Evolutionary conservation across 805 yeast species (phyloP).

Genomic region (Cyberlindnera samutprakarnensis): DNA sequence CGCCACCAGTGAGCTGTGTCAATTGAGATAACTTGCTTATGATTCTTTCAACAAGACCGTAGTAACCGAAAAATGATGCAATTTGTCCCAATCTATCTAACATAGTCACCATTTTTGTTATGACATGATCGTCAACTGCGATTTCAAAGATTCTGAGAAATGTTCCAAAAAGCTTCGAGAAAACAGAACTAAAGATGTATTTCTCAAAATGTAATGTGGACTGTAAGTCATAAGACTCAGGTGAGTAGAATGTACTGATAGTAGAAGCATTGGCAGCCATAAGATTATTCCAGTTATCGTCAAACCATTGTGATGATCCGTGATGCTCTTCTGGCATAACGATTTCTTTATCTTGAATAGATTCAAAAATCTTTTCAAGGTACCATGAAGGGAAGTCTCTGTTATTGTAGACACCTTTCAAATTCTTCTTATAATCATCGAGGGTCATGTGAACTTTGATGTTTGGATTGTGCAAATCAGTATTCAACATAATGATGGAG

Average conservation of each 20-base stretch:
- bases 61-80: slow-evolving; percentile 56
- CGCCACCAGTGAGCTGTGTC: slow-evolving; percentile 39
- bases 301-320: slow-evolving; percentile 88
- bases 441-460: slow-evolving; percentile 87
- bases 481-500: slow-evolving; percentile 89
- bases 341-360: slow-evolving; percentile 80
- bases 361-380: slow-evolving; percentile 67
- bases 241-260: slow-evolving; percentile 20
- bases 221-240: slow-evolving; percentile 16
- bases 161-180: slow-evolving; percentile 61
- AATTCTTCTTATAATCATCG: slow-evolving; percentile 71
- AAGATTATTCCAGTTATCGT: slow-evolving; percentile 73
- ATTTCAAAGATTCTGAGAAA: slow-evolving; percentile 74
- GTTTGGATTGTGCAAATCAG: slow-evolving; percentile 89
- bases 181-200: slow-evolving; percentile 57
- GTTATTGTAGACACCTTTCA: slow-evolving; percentile 71
- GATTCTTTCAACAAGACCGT: slow-evolving; percentile 54
- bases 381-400: slow-evolving; percentile 84
- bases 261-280: slow-evolving; percentile 35
- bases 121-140: slow-evolving; percentile 85
- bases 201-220: slow-evolving; percentile 55
- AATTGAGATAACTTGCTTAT: slow-evolving; percentile 63
- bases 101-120: slow-evolving; percentile 80
- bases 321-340: slow-evolving; percentile 98
- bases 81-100: slow-evolving; percentile 79